These are phyloP conservation scores for Apiospora sp. DNA, from an alignment of 2,329 filamentous ascomycete genomes.

Conservation along the genomic window DNA sequence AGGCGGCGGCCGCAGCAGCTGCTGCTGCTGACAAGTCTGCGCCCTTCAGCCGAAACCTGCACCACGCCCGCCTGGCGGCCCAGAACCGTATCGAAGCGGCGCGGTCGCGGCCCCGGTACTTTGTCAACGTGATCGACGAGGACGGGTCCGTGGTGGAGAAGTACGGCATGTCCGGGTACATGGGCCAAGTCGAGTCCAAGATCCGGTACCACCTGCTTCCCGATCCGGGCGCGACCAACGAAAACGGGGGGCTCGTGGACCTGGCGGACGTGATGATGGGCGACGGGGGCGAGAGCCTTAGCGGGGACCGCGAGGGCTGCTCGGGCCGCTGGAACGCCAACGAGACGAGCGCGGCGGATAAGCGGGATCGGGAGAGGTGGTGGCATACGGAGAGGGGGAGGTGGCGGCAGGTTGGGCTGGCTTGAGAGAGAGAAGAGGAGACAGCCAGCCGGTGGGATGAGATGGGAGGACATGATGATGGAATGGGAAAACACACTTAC, in stretches of 20 bases:
- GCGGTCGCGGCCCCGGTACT: slow-evolving; percentile 60
- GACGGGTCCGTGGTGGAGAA: slow-evolving; percentile 59
- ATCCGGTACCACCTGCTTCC: slow-evolving; percentile 69
- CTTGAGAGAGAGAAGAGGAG: not conserved
- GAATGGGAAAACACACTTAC: no score
- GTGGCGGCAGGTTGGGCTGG: slow-evolving; percentile 42
- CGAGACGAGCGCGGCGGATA: slow-evolving; percentile 47
- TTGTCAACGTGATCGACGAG: slow-evolving; percentile 63
- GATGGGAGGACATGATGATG: not conserved
- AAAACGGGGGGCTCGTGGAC: slow-evolving; percentile 63
- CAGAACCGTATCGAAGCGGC: slow-evolving; percentile 71
- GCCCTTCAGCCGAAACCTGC: slow-evolving; percentile 44
- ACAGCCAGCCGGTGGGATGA: not conserved
- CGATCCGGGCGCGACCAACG: slow-evolving; percentile 63
- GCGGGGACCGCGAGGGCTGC: slow-evolving; percentile 48
- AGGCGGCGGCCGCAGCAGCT: slow-evolving; percentile 38
- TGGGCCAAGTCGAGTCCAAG: slow-evolving; percentile 65
- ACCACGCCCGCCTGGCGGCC: slow-evolving; percentile 66
- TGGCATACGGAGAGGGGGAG: slow-evolving; percentile 58
- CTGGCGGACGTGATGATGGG: slow-evolving; percentile 58
- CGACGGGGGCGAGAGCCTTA: slow-evolving; percentile 55
- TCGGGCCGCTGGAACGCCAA: slow-evolving; percentile 56
- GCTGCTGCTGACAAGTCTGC: not conserved
- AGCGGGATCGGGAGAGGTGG: slow-evolving; percentile 58
- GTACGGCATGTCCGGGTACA: slow-evolving; percentile 65